A percentile compares a stretch with the other conserved stretches of the same genome.
These are phyloP conservation scores for Endothia cerciana DNA, from an alignment of 2,329 filamentous ascomycete genomes.

Conservation along the genomic window DNA sequence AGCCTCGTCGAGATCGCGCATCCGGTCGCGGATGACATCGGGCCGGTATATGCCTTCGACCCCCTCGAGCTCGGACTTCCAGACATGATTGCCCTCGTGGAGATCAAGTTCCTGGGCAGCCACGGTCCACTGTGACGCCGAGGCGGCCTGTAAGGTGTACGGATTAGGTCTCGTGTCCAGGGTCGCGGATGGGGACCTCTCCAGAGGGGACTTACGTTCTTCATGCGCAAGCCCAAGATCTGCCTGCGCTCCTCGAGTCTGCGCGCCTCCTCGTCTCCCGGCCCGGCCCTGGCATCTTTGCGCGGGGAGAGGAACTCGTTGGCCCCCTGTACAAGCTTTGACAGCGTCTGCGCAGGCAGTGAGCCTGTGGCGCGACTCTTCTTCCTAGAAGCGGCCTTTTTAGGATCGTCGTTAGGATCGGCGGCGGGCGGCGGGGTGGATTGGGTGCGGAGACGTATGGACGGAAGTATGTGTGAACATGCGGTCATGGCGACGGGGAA, in stretches of 20 bases:
- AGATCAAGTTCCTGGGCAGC: slow-evolving; percentile 78
- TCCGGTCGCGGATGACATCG: slow-evolving; percentile 67
- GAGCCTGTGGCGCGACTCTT: slow-evolving; percentile 14
- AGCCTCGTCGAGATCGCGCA: slow-evolving; percentile 75
- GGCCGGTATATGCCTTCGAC: slow-evolving; percentile 70
- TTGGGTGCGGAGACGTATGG: slow-evolving; percentile 9
- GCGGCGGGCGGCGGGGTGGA: slow-evolving; percentile 1
- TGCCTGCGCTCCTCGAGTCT: slow-evolving; percentile 63
- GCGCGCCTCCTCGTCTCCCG: slow-evolving; percentile 52
- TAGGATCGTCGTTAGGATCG: slow-evolving; percentile 3
- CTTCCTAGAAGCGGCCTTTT: slow-evolving; percentile 6
- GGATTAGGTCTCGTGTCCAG: slow-evolving; percentile 27
- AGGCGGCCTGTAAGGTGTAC: slow-evolving; percentile 59
- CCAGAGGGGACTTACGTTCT: slow-evolving; percentile 56
- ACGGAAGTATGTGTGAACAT: slow-evolving; percentile 24
- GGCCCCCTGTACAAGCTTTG: slow-evolving; percentile 37
- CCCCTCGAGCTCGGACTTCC: slow-evolving; percentile 68
- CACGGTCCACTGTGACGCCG: slow-evolving; percentile 72
- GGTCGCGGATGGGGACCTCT: neutral
- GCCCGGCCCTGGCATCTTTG: slow-evolving; percentile 56
- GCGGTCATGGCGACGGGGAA: slow-evolving; percentile 26
- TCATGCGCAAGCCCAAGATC: slow-evolving; percentile 66
- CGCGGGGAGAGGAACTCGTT: slow-evolving; percentile 50
- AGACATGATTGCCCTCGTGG: slow-evolving; percentile 78
- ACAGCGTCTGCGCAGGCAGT: slow-evolving; percentile 29